These are phyloP conservation scores for Emmonsiellopsis sp. DNA, from an alignment of 2,329 filamentous ascomycete species.

Conservation along the genomic window DNA sequence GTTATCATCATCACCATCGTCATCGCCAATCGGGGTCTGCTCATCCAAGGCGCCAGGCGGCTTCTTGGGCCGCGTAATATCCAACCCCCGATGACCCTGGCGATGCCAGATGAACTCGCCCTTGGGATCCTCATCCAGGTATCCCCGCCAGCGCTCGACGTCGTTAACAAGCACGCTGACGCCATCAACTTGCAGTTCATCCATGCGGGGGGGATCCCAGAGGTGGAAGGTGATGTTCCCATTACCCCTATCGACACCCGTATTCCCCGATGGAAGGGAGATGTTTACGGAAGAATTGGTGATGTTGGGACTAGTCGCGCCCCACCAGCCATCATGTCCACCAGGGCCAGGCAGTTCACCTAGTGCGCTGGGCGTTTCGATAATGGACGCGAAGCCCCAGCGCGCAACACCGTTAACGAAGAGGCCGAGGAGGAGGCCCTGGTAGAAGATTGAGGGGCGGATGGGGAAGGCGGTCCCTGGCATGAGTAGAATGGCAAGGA, in stretches of 20 bases:
- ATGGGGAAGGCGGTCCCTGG: constrained; percentile 86
- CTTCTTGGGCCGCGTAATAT: constrained; percentile 15
- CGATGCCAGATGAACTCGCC: constrained; percentile 45
- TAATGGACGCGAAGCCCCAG: constrained; percentile 85
- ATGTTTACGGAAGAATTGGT: constrained; percentile 37
- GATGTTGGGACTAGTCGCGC: constrained; percentile 44
- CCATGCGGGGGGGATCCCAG: constrained; percentile 33
- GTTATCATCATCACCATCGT: constrained; percentile 14
- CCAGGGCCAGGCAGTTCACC: constrained; percentile 40
- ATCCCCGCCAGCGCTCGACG: constrained; percentile 52
- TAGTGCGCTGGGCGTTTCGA: constrained; percentile 70
- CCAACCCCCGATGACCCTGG: constrained; percentile 31
- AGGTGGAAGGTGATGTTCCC: constrained; percentile 39
- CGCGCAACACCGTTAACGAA: constrained; percentile 91
- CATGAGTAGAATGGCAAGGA: constrained; percentile 75
- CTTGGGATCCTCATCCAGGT: constrained; percentile 40
- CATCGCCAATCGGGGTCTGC: not conserved
- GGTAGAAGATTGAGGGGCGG: constrained; percentile 72
- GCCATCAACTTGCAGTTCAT: constrained; percentile 41
- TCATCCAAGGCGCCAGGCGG: constrained; percentile 10
- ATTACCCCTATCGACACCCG: constrained; percentile 25
- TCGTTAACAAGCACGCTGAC: constrained; percentile 55
- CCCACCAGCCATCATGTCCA: constrained; percentile 35
- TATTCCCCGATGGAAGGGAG: constrained; percentile 33
- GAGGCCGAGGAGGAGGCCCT: constrained; percentile 79